Base-by-base conservation (phyloP, 2,329 filamentous ascomycete genomes). In the Aspergillus hortae region DNA sequence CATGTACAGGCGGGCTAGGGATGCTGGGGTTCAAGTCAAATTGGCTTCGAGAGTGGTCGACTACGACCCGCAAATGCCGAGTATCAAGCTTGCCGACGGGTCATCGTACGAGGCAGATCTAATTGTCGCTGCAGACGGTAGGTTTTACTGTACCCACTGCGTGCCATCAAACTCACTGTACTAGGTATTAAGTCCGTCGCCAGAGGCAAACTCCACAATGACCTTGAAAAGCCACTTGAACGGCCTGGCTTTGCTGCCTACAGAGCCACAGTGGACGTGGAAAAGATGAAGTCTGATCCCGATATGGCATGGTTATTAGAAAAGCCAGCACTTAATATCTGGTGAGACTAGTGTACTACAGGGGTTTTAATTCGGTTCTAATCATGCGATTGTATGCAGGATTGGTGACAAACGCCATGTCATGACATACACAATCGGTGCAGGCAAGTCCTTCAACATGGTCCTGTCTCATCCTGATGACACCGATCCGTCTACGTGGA, bases 361-460 rank as follows among this genome's bases (percentile, higher is more conserved):
- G 12, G n/a, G 17, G 4, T 33, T 35, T 25, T n/a, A 5, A 5
- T 38, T 19, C n/a, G 15, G 15, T 11, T 9, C 3, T 9, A 15
- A 46, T 19, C n/a, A 27, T 46, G 23, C 30, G 14, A 2, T 6
- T 19, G 9, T 27, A 35, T 11, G 3, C 35, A 64, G 61, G 59
- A 52, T 64, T 6, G 61, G 61, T 9, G 52, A 64, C 38, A 52
- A 55, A 6, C 57, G 72, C 1, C 75, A 78, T 52, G 73, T 75
- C 11, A 78, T 79, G 73, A 72, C 61, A 11, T 63, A 63, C 38
- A 56, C 74, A 0, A 79, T 79, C 9, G 66, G 72, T 1, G 63
- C 61, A 1, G 73, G 74, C 2, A 67, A 72, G 42, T 65, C 71
- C 0, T 77, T 77, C 61, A 77, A 77, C 54, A 73, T 78, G 70